Conservation (phyloP, 140 eudicot species). For the Flaveria floridana region DNA sequence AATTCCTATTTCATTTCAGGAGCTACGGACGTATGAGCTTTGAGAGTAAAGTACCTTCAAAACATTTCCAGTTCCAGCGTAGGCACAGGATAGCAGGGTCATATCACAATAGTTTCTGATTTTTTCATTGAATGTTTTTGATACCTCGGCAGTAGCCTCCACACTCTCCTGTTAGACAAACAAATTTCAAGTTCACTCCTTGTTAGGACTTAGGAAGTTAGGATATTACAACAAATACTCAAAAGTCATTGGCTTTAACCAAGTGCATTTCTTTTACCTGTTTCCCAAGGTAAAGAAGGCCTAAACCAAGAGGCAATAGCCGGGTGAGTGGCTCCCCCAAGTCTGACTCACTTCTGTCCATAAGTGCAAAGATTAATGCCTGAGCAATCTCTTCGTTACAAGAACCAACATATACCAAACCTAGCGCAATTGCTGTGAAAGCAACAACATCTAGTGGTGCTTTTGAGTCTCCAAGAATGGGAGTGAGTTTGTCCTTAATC, state of each 20-base stretch:
- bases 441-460: constrained; percentile 88
- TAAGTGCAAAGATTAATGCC: constrained; percentile 77
- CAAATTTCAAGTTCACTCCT: constrained; percentile 1
- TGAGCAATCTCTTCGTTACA: constrained; percentile 94
- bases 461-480: constrained; percentile 73
- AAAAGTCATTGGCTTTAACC: background rate
- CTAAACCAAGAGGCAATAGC: constrained; percentile 80
- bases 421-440: constrained; percentile 76
- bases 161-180: constrained; percentile 65
- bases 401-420: constrained; percentile 90
- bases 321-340: constrained; percentile 79
- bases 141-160: constrained; percentile 95
- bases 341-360: constrained; percentile 89
- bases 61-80: constrained; percentile 98
- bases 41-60: constrained; percentile 53
- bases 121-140: constrained; percentile 82
- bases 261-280: constrained; percentile 52
- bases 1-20: background rate
- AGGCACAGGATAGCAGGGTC: constrained; percentile 93
- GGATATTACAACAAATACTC: background rate
- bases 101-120: constrained; percentile 87
- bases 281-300: constrained; percentile 89
- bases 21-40: background rate
- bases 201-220: background rate
- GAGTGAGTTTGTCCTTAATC: constrained; percentile 68